Base-by-base conservation (phyloP, 108 stramenopile species). In the Stephanodiscus minutulus region DNA sequence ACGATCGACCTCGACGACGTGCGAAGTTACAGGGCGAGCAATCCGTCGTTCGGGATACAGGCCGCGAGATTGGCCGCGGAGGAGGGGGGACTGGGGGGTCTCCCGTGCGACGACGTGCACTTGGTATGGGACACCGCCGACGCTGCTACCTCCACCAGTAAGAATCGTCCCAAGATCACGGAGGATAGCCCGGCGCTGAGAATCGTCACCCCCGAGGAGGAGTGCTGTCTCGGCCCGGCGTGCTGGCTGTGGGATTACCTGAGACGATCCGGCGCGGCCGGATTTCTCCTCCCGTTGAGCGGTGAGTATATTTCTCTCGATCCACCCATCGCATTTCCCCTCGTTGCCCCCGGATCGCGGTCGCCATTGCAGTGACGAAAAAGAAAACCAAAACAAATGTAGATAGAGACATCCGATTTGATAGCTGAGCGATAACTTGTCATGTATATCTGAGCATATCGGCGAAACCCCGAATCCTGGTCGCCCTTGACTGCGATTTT, bases 231-330 rank as follows among this genome's bases (percentile, higher is more conserved):
- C 25, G 99, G 99, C 0, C 99, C 99, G 3, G 99, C 99, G 22
- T 98, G 97, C 84, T 99, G 99, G 99, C 79, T 99, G 37, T 99
- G 99, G 99, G 99, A 99, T 77, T 99, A 96, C 78, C 66, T 98
- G 64, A 86, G 99, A 27, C 76, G 98, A 21, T 88, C 89, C 10
- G 95, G 97, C 28, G 96, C 97, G 13, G 80, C 88, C 7, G 99
- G 99, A 1, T 99, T 92, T 66, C 91, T 99, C 47, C 84, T 99
- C 36, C 99, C 99, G 15, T 82, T 99, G 27, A 91, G 90, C 70
- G 86, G 82, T 83, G 64, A 73, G 82, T 22, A 37, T 37, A n/a
- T 43, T n/a, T 2, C 54, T 44, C 11, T 13, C 17, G 22, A 35
- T 57, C 33, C 21, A 7, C 57, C 20, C 46, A 25, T 58, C 10